Conservation (phyloP, 2,329 filamentous ascomycete species). For the Chaetomiaceae sp. region DNA sequence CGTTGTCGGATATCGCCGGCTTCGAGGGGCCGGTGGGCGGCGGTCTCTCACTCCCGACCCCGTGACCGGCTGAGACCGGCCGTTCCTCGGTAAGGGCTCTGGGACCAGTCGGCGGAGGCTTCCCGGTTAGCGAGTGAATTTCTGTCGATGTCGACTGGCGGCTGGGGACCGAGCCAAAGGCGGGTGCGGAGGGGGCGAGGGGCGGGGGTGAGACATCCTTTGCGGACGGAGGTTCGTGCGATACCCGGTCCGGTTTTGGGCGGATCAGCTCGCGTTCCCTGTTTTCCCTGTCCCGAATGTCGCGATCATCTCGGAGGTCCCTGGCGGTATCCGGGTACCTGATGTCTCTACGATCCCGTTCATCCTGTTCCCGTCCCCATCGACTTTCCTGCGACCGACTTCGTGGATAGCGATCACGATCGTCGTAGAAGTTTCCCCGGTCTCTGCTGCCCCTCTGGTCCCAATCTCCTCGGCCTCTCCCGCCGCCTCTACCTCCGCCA, state of each 20-base stretch:
- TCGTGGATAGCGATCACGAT: slow-evolving; percentile 58
- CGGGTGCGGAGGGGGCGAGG: slow-evolving; percentile 53
- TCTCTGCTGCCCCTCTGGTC: slow-evolving; percentile 47
- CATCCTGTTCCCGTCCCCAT: slow-evolving; percentile 49
- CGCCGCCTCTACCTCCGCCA: slow-evolving; percentile 51
- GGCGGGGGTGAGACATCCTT: slow-evolving; percentile 56
- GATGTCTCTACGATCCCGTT: slow-evolving; percentile 38
- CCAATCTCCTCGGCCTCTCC: slow-evolving; percentile 54
- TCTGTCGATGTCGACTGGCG: slow-evolving; percentile 38
- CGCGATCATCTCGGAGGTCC: slow-evolving; percentile 48
- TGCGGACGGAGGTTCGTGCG: slow-evolving; percentile 44
- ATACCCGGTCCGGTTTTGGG: slow-evolving; percentile 47
- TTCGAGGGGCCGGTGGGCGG: slow-evolving; percentile 43
- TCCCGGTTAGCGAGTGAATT: slow-evolving; percentile 38
- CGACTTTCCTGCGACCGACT: slow-evolving; percentile 63
- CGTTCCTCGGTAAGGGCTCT: slow-evolving; percentile 49
- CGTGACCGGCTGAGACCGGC: slow-evolving; percentile 40
- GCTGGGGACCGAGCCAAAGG: slow-evolving; percentile 53
- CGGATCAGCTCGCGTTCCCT: slow-evolving; percentile 40
- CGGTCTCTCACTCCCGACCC: slow-evolving; percentile 35
- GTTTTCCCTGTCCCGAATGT: slow-evolving; percentile 39
- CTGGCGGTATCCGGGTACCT: slow-evolving; percentile 35
- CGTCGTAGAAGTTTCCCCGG: slow-evolving; percentile 54
- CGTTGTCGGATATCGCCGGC: slow-evolving; percentile 39
- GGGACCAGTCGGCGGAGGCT: slow-evolving; percentile 51